Evolutionary conservation across 169 alveolate genomes (phyloP), one percentile per base, ranked within the genome.

Genomic region (Eimeria falciformis): DNA sequence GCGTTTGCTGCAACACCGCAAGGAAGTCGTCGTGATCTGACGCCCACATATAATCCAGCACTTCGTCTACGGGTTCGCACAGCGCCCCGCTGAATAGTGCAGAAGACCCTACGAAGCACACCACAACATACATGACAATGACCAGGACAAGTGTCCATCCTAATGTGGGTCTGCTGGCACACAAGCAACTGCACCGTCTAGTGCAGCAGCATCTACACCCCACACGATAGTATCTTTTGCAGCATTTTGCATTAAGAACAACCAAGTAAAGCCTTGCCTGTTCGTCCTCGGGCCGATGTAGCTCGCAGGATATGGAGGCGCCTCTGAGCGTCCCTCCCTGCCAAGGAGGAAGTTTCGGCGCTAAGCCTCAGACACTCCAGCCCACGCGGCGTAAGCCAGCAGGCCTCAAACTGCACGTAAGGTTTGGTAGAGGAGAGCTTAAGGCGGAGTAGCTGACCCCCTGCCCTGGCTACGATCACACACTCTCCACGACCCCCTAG

Each of bases 1-100:
- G 47, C 27, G 43, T 29, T 40, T 23, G 77, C 40, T 29, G 89
- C 77, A 81, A 11, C 25, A 81, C 89, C 55, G 89, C 89, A 7
- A 81, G 50, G n/a, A 81, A 9, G 40, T 81, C 75, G 66, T 81
- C 73, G 71, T 81, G 89, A 55, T 81, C 89, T 25, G 71, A 53
- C 9, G 89, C 89, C 89, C 89, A 81, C 89, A 81, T 29, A 75
- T 55, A 81, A 81, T 81, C 89, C 40, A 81, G 73, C 27, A 37
- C 89, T 29, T 23, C 89, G 25, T 81, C 89, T 46, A 81, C 47
- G 75, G 89, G 53, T 18, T 81, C 89, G 73, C 77, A 55, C 40
- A 81, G 77, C 23, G 5, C 23, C 11, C 27, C 73, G 21, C 50
- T 75, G 55, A 81, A 81, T 7, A 53, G n/a, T 0, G 77, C n/a